These are phyloP conservation scores for Leucosporidium scottii DNA, from an alignment of 768 basidiomycete species.

Conservation along the genomic window DNA sequence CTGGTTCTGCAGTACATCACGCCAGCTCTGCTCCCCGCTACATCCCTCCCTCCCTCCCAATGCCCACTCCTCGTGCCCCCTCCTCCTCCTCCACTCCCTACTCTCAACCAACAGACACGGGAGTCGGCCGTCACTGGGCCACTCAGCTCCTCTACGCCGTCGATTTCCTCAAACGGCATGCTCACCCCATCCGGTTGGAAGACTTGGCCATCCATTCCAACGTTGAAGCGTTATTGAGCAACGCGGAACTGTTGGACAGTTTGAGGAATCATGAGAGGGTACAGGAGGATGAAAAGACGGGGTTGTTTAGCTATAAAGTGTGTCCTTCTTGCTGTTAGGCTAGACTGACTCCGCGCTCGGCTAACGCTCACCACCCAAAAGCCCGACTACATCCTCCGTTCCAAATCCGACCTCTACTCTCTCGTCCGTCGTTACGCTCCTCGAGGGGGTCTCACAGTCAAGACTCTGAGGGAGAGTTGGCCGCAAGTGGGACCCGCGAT, in stretches of 20 bases:
- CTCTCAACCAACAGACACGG: constrained; percentile 81
- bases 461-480: constrained; percentile 83
- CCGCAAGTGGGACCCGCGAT: constrained; percentile 74
- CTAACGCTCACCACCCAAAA: constrained; percentile 37
- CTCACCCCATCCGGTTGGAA: constrained; percentile 74
- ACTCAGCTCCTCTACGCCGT: constrained; percentile 82
- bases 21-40: no score
- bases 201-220: constrained; percentile 76
- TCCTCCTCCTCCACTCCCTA: constrained; percentile 47
- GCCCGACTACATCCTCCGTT: constrained; percentile 81
- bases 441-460: constrained; percentile 73
- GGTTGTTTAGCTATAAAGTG: constrained; percentile 79
- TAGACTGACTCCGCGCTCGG: background rate
- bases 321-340: constrained; percentile 36
- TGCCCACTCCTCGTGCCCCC: no score
- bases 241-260: constrained; percentile 64
- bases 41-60: no score
- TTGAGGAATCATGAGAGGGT: constrained; percentile 74
- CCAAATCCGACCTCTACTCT: constrained; percentile 70
- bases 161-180: constrained; percentile 59
- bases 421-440: constrained; percentile 80
- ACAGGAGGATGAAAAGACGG: constrained; percentile 70
- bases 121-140: constrained; percentile 70
- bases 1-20: no score
- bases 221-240: constrained; percentile 63